These are phyloP conservation scores for Neurospora pannonica DNA, from an alignment of 495 filamentous ascomycete species.

Conservation along the genomic window DNA sequence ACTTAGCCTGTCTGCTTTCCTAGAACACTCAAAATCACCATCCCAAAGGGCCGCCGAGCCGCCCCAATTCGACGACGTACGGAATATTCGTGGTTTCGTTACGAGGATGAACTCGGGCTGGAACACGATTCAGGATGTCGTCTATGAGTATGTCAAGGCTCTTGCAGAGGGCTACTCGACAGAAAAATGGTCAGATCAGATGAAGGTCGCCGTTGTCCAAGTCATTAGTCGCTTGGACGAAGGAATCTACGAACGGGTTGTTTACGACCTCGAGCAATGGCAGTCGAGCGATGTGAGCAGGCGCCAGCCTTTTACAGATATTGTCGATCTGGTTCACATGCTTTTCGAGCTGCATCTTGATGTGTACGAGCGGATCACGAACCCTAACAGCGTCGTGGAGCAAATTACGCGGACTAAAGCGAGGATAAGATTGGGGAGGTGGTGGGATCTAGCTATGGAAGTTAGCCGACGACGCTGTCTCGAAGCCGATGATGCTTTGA, in stretches of 20 bases:
- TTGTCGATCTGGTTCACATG: conserved; percentile 58
- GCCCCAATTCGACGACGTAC: conserved; percentile 45
- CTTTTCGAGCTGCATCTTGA: conserved; percentile 88
- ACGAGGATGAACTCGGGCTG: conserved; percentile 43
- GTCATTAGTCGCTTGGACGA: conserved; percentile 60
- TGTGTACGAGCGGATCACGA: conserved; percentile 66
- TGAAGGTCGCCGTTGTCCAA: conserved; percentile 63
- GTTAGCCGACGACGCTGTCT: conserved; percentile 37
- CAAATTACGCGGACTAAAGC: conserved; percentile 47
- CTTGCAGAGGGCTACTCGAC: conserved; percentile 52
- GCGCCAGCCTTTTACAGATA: conserved; percentile 11
- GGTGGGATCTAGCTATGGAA: conserved; percentile 62
- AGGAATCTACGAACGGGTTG: conserved; percentile 49
- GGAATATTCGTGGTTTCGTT: conserved; percentile 48
- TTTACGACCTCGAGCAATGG: conserved; percentile 32
- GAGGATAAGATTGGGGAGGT: conserved; percentile 61
- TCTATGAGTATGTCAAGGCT: conserved; percentile 54
- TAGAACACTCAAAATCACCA: conserved; percentile 65
- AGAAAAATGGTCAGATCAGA: conserved; percentile 58
- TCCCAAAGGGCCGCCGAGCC: conserved; percentile 41
- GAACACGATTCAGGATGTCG: conserved; percentile 52
- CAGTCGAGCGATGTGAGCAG: conserved; percentile 12
- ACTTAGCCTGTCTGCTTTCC: conserved; percentile 56
- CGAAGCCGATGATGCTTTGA: conserved; percentile 35
- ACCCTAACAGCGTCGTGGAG: conserved; percentile 61